Conservation (phyloP, 495 filamentous ascomycete species). For the Talaromyces ruber region DNA sequence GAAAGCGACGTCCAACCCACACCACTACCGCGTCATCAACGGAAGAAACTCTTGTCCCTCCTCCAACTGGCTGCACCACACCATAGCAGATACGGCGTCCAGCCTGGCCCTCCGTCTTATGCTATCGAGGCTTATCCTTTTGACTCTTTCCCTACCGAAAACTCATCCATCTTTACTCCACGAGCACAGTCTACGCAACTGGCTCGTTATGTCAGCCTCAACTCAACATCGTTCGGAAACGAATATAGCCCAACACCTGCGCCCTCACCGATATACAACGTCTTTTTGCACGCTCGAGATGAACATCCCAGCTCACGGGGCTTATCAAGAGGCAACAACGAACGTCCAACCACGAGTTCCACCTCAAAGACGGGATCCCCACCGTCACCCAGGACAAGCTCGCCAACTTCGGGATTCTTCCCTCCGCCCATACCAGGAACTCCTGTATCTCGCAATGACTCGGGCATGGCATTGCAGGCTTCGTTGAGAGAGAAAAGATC, state of each 20-base stretch:
- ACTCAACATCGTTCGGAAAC: slow-evolving; percentile 77
- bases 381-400: slow-evolving; percentile 65
- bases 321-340: slow-evolving; percentile 42
- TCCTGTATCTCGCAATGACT: slow-evolving; percentile 78
- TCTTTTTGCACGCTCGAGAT: slow-evolving; percentile 70
- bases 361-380: slow-evolving; percentile 66
- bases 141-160: slow-evolving; percentile 83
- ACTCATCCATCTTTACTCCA: slow-evolving; percentile 64
- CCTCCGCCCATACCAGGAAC: slow-evolving; percentile 59
- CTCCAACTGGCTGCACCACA: slow-evolving; percentile 87
- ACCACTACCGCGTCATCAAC: slow-evolving; percentile 77
- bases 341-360: slow-evolving; percentile 75
- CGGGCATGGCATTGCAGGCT: slow-evolving; percentile 74
- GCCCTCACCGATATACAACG: slow-evolving; percentile 70
- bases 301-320: slow-evolving; percentile 40
- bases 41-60: slow-evolving; percentile 79
- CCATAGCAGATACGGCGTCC: slow-evolving; percentile 78
- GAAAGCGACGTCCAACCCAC: slow-evolving; percentile 67
- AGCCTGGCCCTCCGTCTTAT: slow-evolving; percentile 83
- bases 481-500: slow-evolving; percentile 90
- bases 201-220: slow-evolving; percentile 77
- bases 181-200: slow-evolving; percentile 62
- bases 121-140: slow-evolving; percentile 86
- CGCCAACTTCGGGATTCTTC: slow-evolving; percentile 74
- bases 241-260: slow-evolving; percentile 42